A percentile compares a stretch with the other conserved stretches of the same genome.
Conservation (phyloP, 2,329 filamentous ascomycete genomes). For the Teratosphaeriaceae sp. region DNA sequence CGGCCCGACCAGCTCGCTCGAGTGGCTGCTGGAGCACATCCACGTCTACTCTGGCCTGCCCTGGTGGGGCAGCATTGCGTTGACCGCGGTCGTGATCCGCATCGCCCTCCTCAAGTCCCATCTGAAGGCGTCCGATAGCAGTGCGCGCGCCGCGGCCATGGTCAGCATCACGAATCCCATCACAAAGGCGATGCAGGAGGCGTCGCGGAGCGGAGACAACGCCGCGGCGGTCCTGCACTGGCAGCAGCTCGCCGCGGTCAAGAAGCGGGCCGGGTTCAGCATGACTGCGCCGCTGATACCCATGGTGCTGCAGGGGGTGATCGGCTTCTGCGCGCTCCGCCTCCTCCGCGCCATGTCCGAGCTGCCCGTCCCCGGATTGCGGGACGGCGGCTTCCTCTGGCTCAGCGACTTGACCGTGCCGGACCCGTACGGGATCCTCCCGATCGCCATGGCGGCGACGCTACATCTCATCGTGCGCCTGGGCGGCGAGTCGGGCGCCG, state of each 20-base stretch:
- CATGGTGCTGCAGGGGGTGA: conserved; percentile 55
- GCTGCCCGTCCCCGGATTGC: conserved; percentile 74
- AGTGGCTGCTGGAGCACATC: conserved; percentile 74
- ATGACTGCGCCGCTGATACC: conserved; percentile 47
- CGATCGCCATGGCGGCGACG: conserved; percentile 35
- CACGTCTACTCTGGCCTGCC: conserved; percentile 70
- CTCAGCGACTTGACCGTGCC: conserved; percentile 65
- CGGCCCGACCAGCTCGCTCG: conserved; percentile 66
- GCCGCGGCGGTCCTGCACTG: conserved; percentile 41
- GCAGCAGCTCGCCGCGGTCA: conserved; percentile 45
- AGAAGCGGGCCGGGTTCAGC: conserved; percentile 50
- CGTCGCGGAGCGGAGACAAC: conserved; percentile 40
- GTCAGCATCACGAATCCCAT: conserved; percentile 51
- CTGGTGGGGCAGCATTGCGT: conserved; percentile 73
- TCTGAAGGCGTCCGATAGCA: conserved; percentile 54
- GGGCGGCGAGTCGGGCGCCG: conserved; percentile 45
- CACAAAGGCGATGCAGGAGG: conserved; percentile 47
- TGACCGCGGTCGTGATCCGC: conserved; percentile 60
- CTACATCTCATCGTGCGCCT: conserved; percentile 31
- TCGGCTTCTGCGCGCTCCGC: conserved; percentile 77
- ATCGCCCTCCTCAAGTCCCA: conserved; percentile 59
- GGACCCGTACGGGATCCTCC: conserved; percentile 75
- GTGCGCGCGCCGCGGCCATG: conserved; percentile 56
- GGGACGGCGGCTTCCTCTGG: conserved; percentile 68
- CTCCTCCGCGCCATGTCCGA: conserved; percentile 65